Conservation (phyloP, 2,329 filamentous ascomycete species). For the Sclerotinia glacialis region DNA sequence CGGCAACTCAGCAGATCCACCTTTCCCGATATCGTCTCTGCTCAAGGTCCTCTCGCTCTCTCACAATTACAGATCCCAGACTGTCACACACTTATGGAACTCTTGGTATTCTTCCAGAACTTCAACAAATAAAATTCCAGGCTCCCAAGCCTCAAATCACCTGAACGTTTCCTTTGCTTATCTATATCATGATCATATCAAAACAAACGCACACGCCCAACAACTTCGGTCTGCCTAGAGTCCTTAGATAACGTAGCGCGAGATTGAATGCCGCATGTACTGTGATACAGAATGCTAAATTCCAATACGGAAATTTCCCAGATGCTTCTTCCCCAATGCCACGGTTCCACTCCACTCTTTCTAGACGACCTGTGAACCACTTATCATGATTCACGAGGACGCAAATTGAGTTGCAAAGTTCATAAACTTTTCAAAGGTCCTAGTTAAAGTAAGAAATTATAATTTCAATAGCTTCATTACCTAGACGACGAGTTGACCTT, state of each 20-base stretch:
- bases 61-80: too few relatives aligned
- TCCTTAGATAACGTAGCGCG: neutral
- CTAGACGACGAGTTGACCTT: neutral
- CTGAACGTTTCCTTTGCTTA: too few relatives aligned
- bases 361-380: neutral
- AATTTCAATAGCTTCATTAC: neutral
- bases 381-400: rapidly evolving
- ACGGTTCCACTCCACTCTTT: neutral
- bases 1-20: too few relatives aligned
- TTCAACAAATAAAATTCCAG: too few relatives aligned
- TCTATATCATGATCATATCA: too few relatives aligned
- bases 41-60: too few relatives aligned
- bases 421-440: neutral
- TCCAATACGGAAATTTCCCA: neutral
- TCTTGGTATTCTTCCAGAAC: too few relatives aligned
- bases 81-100: too few relatives aligned
- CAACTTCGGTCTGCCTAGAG: neutral
- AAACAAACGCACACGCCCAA: too few relatives aligned
- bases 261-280: neutral
- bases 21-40: too few relatives aligned
- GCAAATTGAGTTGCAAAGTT: neutral
- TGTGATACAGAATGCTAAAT: neutral
- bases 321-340: neutral
- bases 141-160: too few relatives aligned
- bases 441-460: neutral